Evolutionary conservation across 768 basidiomycete species (phyloP).

Genomic region (Sistotremastrum niveocremeum): DNA sequence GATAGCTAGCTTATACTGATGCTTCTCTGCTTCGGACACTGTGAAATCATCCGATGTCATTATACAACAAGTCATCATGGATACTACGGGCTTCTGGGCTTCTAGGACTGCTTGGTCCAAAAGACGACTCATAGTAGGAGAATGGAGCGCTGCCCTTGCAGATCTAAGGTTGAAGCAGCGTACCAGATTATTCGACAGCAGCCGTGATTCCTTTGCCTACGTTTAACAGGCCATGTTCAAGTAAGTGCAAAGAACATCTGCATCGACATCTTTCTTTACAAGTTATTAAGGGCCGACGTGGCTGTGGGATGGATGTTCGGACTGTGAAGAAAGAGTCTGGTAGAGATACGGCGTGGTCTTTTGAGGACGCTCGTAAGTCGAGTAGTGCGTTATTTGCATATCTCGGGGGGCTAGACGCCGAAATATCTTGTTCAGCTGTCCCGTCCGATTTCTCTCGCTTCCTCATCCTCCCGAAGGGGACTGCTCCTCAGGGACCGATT

Average conservation of each 20-base stretch:
- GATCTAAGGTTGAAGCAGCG: constrained; percentile 53
- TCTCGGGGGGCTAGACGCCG: too few species aligned
- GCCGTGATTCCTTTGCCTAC: constrained; percentile 36
- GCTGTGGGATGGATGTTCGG: constrained; percentile 75
- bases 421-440: too few species aligned
- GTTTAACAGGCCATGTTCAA: constrained; percentile 61
- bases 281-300: too few species aligned
- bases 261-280: too few species aligned
- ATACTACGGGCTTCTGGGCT: constrained; percentile 29
- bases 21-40: too few species aligned
- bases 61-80: constrained; percentile 28
- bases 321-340: constrained; percentile 57
- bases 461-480: too few species aligned
- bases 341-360: constrained; percentile 66
- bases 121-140: constrained; percentile 50
- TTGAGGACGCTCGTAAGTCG: constrained; percentile 55
- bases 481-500: too few species aligned
- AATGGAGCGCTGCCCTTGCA: constrained; percentile 69
- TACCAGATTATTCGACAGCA: constrained; percentile 21
- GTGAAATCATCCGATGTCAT: constrained; percentile 38
- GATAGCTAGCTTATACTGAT: too few species aligned
- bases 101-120: too few species aligned
- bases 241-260: too few species aligned
- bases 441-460: too few species aligned
- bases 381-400: too few species aligned